Conservation (phyloP, 148 eudicot genomes). For the Polygonum aviculare region DNA sequence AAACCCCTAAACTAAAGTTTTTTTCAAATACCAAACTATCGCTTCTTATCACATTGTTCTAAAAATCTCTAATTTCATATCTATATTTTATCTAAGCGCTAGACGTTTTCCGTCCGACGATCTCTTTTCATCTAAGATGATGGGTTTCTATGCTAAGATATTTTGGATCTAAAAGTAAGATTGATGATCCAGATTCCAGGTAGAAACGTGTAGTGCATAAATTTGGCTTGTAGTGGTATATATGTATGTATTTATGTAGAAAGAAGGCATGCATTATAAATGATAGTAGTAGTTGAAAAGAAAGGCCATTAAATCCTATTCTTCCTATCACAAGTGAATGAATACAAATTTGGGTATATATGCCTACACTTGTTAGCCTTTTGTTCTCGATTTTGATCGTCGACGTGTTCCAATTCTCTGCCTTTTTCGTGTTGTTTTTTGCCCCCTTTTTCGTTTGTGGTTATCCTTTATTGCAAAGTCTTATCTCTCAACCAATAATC, state of each 20-base stretch:
- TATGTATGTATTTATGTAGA: neutral
- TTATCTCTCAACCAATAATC: neutral
- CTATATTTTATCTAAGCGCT: too few species aligned
- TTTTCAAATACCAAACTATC: too few species aligned
- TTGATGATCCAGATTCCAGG: neutral
- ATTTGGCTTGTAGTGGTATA: neutral
- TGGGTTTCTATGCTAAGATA: neutral
- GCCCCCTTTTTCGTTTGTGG: neutral
- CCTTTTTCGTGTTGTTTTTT: neutral
- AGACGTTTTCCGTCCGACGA: too few species aligned
- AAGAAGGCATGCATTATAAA: neutral
- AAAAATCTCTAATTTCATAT: too few species aligned
- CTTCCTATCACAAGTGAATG: constrained; percentile 4
- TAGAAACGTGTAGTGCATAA: neutral
- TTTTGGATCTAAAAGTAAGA: neutral
- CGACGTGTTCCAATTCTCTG: neutral
- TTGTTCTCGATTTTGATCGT: neutral
- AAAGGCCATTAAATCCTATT: neutral
- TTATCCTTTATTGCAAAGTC: neutral
- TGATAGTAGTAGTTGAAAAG: neutral
- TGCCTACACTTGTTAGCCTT: neutral
- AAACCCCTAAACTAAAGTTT: too few species aligned
- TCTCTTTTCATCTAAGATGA: too few species aligned
- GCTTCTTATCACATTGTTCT: too few species aligned
- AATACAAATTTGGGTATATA: neutral